Conservation (phyloP, 1,284 basidiomycete species). For the Takashimella koratensis region DNA sequence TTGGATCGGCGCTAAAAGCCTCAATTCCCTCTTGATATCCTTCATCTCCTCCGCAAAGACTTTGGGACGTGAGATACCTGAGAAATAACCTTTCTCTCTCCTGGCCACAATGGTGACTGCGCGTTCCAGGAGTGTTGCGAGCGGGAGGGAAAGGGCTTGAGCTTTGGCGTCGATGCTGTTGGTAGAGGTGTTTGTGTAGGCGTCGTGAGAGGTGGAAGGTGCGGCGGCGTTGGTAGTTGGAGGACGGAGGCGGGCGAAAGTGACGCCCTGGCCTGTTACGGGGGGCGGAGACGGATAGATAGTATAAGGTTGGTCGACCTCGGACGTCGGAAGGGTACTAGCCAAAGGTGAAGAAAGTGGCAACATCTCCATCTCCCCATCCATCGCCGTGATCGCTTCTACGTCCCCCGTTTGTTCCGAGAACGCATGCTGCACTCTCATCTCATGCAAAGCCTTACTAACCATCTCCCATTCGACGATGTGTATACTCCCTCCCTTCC, state of each 20-base stretch:
- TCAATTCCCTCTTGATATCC: too few species aligned
- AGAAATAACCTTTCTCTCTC: too few species aligned
- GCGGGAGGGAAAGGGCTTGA: not conserved
- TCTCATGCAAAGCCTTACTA: not conserved
- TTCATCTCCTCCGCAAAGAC: too few species aligned
- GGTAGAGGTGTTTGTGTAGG: too few species aligned
- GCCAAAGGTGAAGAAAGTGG: not conserved
- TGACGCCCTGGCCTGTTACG: not conserved
- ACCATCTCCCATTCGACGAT: slow-evolving; percentile 3
- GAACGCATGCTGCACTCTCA: not conserved
- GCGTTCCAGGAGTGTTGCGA: not conserved
- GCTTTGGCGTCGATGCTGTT: not conserved
- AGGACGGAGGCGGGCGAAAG: not conserved
- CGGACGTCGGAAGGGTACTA: not conserved
- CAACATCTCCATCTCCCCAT: not conserved
- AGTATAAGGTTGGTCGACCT: too few species aligned
- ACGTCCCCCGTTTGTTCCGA: not conserved
- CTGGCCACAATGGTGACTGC: too few species aligned
- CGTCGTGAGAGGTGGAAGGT: too few species aligned
- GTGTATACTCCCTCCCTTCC: not conserved
- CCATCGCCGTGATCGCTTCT: not conserved
- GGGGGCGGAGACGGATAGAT: not conserved
- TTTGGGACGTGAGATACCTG: too few species aligned
- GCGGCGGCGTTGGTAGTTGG: too few species aligned
- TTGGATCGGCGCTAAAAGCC: too few species aligned